A percentile compares a stretch with the other conserved stretches of the same genome.
Conservation (phyloP, 768 basidiomycete species). For the Termitomyces sp. region DNA sequence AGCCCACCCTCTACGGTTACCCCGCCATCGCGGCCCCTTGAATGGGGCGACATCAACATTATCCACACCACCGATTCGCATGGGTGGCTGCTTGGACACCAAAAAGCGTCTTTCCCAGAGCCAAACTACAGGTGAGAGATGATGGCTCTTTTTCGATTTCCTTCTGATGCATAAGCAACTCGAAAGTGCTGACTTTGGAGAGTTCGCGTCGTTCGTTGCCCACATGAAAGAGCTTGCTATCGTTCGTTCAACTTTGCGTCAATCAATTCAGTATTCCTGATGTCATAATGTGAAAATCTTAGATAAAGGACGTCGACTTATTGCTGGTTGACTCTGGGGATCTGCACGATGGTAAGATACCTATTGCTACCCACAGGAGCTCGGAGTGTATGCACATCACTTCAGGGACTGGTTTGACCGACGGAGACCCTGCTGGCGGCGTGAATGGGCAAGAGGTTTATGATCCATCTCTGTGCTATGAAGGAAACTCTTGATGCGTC, state of each 20-base stretch:
- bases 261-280: not conserved
- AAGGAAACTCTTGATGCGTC: not conserved
- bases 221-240: slow-evolving; percentile 16
- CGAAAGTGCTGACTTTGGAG: slow-evolving; percentile 33
- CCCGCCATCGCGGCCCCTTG: slow-evolving; percentile 65
- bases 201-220: slow-evolving; percentile 20
- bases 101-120: slow-evolving; percentile 69
- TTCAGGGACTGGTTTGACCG: slow-evolving; percentile 71
- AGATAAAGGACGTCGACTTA: slow-evolving; percentile 27
- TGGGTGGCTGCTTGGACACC: slow-evolving; percentile 75
- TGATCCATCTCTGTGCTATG: not conserved
- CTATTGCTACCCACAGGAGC: not conserved
- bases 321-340: slow-evolving; percentile 32
- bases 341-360: slow-evolving; percentile 59
- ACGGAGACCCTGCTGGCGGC: slow-evolving; percentile 69
- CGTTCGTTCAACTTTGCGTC: not conserved
- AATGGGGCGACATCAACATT: slow-evolving; percentile 89
- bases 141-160: not conserved
- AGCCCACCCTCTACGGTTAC: slow-evolving; percentile 42
- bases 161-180: not conserved
- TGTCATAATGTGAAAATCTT: not conserved
- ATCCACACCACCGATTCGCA: slow-evolving; percentile 85
- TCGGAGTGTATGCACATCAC: not conserved
- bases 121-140: slow-evolving; percentile 62
- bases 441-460: slow-evolving; percentile 70